Evolutionary conservation across 2,329 filamentous ascomycete species (phyloP), one percentile per base, ranked within the genome.

Genomic region (Penicillium sp.): DNA sequence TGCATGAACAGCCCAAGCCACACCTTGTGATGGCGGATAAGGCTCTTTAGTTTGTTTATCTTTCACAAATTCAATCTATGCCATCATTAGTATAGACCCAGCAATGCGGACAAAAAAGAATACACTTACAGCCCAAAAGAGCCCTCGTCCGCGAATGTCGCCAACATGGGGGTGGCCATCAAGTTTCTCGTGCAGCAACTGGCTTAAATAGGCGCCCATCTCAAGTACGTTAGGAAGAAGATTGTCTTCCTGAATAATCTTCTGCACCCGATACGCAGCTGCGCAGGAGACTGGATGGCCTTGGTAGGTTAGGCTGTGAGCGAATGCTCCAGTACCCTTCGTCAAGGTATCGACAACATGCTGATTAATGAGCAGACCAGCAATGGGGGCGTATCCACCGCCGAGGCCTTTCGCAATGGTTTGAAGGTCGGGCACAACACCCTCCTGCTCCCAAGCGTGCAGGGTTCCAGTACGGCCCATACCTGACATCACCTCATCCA

Each of bases 241-340:
- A 3, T 77, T 71, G 3, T 83, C 78, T 9, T 83, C 74, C 13
- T 71, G 63, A n/a, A 86, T 75, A 54, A 84, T 82, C 35, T 71
- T 71, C 59, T 84, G 80, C 9, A 84, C 82, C 29, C 78, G 79
- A 4, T 80, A 70, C 1, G 78, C 83, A 2, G 78, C 80, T 5
- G 79, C 78, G 61, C 82, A 84, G 4, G 77, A 78, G 3, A 83
- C 65, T 0, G 83, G 79, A 59, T 82, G 80, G 5, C 79, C 80
- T 65, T 85, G 82, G 57, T 84, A 86, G 1, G 83, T 86, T 50
- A 86, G 82, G 0, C 82, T 83, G 63, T 85, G 83, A 26, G 73
- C 72, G 66, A 85, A 84, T 3, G 71, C 71, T 6, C 73, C 64
- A 1, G 76, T 75, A 8, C 80, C 78, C 10, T 73, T 65, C 10